These are phyloP conservation scores for Candida xiaguanensis DNA, from an alignment of 805 yeast genomes.

Conservation along the genomic window DNA sequence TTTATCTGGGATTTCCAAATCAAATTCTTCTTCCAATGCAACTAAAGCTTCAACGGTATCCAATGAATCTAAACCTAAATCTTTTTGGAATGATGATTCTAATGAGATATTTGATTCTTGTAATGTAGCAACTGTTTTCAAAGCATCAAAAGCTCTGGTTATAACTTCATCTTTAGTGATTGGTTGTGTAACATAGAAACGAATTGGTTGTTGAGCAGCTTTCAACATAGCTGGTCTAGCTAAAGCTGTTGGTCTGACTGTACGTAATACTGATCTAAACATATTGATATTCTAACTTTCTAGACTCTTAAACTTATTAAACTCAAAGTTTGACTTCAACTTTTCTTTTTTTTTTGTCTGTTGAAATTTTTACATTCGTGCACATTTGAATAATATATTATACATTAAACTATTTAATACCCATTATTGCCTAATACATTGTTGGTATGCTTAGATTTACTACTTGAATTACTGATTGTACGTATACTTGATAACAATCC, in stretches of 20 bases:
- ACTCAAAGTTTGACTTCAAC: constrained; percentile 9
- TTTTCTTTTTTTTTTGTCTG: not conserved
- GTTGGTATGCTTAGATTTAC: not conserved
- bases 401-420: not conserved
- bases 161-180: constrained; percentile 77
- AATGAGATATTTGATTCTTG: constrained; percentile 41
- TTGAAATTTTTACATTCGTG: not conserved
- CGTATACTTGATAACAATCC: not conserved
- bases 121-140: constrained; percentile 49
- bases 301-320: no score
- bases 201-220: constrained; percentile 21
- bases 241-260: constrained; percentile 28
- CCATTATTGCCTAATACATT: not conserved
- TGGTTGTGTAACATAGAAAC: constrained; percentile 61
- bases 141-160: constrained; percentile 77
- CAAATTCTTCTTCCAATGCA: constrained; percentile 88
- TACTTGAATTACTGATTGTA: not conserved
- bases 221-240: constrained; percentile 11
- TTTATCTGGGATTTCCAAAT: constrained; percentile 81
- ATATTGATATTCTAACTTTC: constrained; percentile 26
- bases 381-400: not conserved
- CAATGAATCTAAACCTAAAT: constrained; percentile 85
- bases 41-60: constrained; percentile 95
- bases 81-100: constrained; percentile 58
- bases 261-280: constrained; percentile 54